These are phyloP conservation scores for Sordariomycetes sp. DNA, from an alignment of 2,329 filamentous ascomycete genomes.

Conservation along the genomic window DNA sequence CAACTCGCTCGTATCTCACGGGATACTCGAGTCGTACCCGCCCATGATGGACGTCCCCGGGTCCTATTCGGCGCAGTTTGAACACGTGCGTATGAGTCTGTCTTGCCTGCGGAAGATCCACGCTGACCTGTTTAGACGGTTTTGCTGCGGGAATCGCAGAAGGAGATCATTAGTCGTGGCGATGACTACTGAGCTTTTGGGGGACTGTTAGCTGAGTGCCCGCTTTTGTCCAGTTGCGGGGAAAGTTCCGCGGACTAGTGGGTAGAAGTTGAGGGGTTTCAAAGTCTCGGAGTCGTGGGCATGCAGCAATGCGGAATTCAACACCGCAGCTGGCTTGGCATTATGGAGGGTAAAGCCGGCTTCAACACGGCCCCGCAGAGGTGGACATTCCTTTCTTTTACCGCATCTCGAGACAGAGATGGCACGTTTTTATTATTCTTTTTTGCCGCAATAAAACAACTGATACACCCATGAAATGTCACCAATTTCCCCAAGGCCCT, in stretches of 20 bases:
- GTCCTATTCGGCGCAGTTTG: constrained; percentile 51
- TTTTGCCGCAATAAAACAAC: too few relatives aligned
- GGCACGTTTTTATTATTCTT: too few relatives aligned
- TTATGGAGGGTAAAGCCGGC: background rate
- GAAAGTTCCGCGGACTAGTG: too few relatives aligned
- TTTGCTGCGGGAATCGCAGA: background rate
- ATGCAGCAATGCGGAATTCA: background rate
- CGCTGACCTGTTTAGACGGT: background rate
- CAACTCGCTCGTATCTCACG: constrained; percentile 41
- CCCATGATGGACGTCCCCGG: constrained; percentile 44
- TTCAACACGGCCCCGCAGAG: background rate
- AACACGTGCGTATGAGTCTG: constrained; percentile 27
- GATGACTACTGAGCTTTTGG: background rate
- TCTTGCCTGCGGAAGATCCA: background rate
- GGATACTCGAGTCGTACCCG: constrained; percentile 40
- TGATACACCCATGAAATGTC: too few relatives aligned
- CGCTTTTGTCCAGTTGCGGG: too few relatives aligned
- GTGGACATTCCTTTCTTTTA: background rate
- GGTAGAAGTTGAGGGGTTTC: too few relatives aligned
- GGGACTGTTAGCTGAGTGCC: too few relatives aligned
- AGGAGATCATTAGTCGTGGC: background rate
- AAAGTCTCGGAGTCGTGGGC: too few relatives aligned
- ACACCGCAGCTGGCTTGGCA: background rate
- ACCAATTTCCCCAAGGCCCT: too few relatives aligned
- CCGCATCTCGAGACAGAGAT: background rate